Evolutionary conservation across 768 basidiomycete species (phyloP), one percentile per base, ranked within the genome.

Genomic region (Butyriboletus loyo): DNA sequence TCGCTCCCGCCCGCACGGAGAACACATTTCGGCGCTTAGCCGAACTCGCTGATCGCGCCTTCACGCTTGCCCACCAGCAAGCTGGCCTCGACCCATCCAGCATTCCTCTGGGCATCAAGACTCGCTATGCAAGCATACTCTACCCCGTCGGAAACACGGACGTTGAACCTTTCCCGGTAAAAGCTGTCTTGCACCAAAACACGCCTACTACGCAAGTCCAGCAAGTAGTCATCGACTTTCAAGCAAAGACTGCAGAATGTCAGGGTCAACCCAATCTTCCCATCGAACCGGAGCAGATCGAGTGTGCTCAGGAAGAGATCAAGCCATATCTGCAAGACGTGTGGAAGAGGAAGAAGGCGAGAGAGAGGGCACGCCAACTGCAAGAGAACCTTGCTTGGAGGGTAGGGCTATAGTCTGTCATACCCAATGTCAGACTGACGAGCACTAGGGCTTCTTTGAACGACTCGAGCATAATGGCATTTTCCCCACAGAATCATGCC

Each of bases 11-110:
- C 2, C 48, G 28, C 30, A 34, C 30, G 4, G 53, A 53, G 13
- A 27, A 37, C 31, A 34, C 46, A 0, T 56, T 65, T 37, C 57
- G 22, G 3, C 39, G 31, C 43, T 47, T 64, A n/a, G 44, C 53
- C 1, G 57, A 63, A 19, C 64, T 64, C 32, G 55, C 55, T 36
- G 57, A 60, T 44, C 53, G 34, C 22, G 64, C 55, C n/a, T 64
- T 64, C 28, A n/a, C 35, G 1, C 61, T 63, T 3, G 49, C 30
- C 17, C 46, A 51, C 28, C 36, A 55, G 25, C 52, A 46, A 1
- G 49, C 38, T 27, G 49, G 17, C 7, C n/a, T 53, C 5, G 41
- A 49, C 8, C 15, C 51, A 13, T 4, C 44, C 43, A 30, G 3
- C 42, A 22, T 31, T 6, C 19, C 55, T 22, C 36, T 21, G 0